Conservation (phyloP, 2,329 filamentous ascomycete genomes). For the Exophiala sp. region DNA sequence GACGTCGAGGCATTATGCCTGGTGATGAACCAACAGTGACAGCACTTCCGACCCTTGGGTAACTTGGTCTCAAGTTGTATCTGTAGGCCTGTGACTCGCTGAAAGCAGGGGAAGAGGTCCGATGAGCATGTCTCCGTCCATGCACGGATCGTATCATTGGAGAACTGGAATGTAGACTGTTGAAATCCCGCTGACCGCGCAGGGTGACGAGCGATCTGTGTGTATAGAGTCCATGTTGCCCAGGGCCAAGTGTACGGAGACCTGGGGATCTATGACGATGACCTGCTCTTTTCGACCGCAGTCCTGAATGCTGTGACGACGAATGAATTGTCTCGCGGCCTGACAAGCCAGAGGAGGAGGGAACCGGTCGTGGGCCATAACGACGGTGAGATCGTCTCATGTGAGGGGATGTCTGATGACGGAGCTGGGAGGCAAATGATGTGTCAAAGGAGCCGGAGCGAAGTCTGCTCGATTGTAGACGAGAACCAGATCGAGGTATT, state of each 20-base stretch:
- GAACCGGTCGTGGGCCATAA: slow-evolving; percentile 16
- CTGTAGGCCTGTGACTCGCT: slow-evolving; percentile 18
- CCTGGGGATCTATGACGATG: slow-evolving; percentile 11
- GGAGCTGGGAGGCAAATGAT: slow-evolving; percentile 19
- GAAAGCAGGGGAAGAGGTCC: slow-evolving; percentile 22
- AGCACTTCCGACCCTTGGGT: slow-evolving; percentile 18
- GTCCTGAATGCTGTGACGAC: slow-evolving; percentile 15
- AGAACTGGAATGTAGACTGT: slow-evolving; percentile 23
- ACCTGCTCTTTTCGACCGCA: slow-evolving; percentile 19
- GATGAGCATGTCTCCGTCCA: slow-evolving; percentile 7
- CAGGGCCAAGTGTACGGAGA: slow-evolving; percentile 3
- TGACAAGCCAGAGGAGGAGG: slow-evolving; percentile 22
- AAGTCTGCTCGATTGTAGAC: slow-evolving; percentile 15
- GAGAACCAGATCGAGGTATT: slow-evolving; percentile 34
- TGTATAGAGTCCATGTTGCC: slow-evolving; percentile 17
- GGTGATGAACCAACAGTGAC: slow-evolving; percentile 26
- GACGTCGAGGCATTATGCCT: slow-evolving; percentile 5
- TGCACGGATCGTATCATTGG: slow-evolving; percentile 12
- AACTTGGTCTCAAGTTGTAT: slow-evolving; percentile 8
- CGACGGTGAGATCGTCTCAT: slow-evolving; percentile 12
- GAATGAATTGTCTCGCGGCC: slow-evolving; percentile 21
- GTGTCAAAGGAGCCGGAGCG: slow-evolving; percentile 24
- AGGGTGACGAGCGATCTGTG: slow-evolving; percentile 27
- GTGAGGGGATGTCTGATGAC: slow-evolving; percentile 13
- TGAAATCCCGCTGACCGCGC: slow-evolving; percentile 21